A percentile compares a stretch with the other conserved stretches of the same genome.
phyloP scores from a whole-genome alignment of 148 eudicot species.

The Nyssa sinensis region DNA sequence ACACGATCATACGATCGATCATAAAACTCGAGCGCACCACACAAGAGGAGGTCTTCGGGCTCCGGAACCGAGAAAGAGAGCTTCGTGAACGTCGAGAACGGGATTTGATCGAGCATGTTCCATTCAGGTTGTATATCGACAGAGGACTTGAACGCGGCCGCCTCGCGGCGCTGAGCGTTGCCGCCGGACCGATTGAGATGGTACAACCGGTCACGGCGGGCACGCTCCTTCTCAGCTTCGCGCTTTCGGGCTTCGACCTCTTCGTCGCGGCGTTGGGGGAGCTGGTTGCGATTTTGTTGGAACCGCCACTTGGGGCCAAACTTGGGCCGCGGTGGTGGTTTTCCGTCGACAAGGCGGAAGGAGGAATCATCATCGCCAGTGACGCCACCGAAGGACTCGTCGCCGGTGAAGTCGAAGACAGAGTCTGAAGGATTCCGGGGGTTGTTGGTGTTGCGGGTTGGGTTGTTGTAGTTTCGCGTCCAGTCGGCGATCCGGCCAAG shows the following conservation, averaged over 20 bases:
- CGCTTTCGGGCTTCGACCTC: conserved; percentile 83
- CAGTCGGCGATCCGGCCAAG: conserved; percentile 72
- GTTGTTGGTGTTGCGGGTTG: conserved; percentile 19
- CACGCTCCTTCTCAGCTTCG: conserved; percentile 84
- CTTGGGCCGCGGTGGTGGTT: conserved; percentile 65
- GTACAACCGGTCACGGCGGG: conserved; percentile 70
- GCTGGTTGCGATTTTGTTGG: conserved; percentile 47
- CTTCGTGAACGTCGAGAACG: conserved; percentile 81
- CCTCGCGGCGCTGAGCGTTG: conserved; percentile 57
- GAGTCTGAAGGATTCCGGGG: conserved; percentile 45
- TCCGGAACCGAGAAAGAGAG: conserved; percentile 70
- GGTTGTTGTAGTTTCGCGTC: conserved; percentile 58
- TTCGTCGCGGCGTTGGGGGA: conserved; percentile 74
- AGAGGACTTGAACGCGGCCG: conserved; percentile 68
- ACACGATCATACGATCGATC: conserved; percentile 65
- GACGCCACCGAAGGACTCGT: conserved; percentile 66
- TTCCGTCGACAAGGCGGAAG: conserved; percentile 85
- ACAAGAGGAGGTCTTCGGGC: conserved; percentile 73
- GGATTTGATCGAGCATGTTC: conserved; percentile 97
- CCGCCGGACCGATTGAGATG: conserved; percentile 58
- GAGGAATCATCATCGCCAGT: conserved; percentile 60
- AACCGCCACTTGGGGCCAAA: conserved; percentile 83
- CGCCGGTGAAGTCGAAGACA: conserved; percentile 86
- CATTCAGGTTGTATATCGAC: conserved; percentile 97
- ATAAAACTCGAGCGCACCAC: conserved; percentile 68